Percentiles rank a stretch among this genome's conserved stretches.
These are phyloP conservation scores for Planoprotostelium fungivorum DNA, from an alignment of 78 protist genomes.

Conservation along the genomic window DNA sequence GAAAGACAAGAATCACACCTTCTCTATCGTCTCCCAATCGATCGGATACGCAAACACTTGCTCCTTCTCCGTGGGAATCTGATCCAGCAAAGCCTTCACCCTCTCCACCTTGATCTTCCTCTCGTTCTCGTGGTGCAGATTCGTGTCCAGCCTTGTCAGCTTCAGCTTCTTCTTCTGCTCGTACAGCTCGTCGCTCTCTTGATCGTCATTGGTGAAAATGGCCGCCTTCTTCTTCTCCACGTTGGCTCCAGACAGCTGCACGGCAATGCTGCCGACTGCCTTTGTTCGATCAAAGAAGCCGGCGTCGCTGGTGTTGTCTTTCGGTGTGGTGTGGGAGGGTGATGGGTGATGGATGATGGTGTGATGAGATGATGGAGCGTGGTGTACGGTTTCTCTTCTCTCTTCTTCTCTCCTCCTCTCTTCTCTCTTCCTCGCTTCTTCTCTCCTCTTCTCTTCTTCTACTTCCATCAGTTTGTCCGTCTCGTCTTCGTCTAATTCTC, in stretches of 20 bases:
- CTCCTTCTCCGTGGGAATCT: constrained; percentile 19
- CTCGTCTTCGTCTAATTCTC: background rate
- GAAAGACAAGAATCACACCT: background rate
- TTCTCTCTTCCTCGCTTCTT: background rate
- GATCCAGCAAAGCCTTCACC: background rate
- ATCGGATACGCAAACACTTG: constrained; percentile 23
- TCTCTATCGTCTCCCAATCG: constrained; percentile 24
- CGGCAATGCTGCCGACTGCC: background rate
- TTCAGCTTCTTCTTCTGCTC: background rate
- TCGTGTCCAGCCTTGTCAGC: background rate
- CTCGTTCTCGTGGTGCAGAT: background rate
- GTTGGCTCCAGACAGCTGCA: background rate
- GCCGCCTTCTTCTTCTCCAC: background rate
- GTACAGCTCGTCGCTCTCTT: background rate
- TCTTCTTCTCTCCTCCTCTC: background rate
- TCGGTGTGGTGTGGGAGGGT: background rate
- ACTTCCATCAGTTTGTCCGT: background rate
- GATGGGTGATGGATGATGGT: background rate
- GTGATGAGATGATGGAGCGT: background rate
- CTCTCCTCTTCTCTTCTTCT: background rate
- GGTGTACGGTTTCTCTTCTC: background rate
- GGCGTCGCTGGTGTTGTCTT: background rate
- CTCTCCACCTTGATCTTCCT: constrained; percentile 8
- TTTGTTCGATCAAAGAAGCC: background rate
- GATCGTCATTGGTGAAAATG: background rate